Conservation (phyloP, 768 basidiomycete species). For the Hericium rajendrae region DNA sequence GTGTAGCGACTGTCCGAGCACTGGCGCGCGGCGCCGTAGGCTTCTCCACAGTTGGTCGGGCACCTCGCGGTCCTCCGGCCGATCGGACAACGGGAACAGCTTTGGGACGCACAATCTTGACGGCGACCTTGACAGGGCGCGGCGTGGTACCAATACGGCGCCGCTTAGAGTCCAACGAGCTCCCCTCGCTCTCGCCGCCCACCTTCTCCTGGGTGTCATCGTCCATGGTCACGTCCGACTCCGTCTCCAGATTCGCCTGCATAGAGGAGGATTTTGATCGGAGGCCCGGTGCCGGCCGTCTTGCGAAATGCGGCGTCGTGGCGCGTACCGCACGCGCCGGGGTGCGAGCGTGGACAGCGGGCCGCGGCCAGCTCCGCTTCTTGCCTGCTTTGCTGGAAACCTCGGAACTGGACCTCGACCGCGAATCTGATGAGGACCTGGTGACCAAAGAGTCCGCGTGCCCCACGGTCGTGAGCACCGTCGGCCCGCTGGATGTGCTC, state of each 20-base stretch:
- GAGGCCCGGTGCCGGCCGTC: constrained; percentile 1
- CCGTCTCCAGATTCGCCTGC: constrained; percentile 1
- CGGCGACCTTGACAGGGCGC: not conserved
- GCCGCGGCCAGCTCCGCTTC: constrained; percentile 18
- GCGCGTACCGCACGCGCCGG: constrained; percentile 1
- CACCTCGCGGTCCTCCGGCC: too few species aligned
- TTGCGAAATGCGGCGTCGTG: constrained; percentile 1
- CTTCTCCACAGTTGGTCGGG: not conserved
- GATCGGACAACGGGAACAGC: too few species aligned
- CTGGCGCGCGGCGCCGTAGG: not conserved
- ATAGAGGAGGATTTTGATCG: constrained; percentile 2
- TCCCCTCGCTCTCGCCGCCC: not conserved
- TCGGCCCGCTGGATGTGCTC: constrained; percentile 16
- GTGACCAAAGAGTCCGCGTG: constrained; percentile 22
- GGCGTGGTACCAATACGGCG: constrained; percentile 5
- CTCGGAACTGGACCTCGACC: constrained; percentile 12
- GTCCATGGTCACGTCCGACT: constrained; percentile 12
- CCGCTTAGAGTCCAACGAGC: constrained; percentile 6
- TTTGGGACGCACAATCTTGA: too few species aligned
- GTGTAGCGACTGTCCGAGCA: not conserved
- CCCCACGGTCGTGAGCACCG: constrained; percentile 22
- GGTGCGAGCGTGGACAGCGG: constrained; percentile 4
- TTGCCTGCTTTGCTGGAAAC: constrained; percentile 15
- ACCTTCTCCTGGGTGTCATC: constrained; percentile 2
- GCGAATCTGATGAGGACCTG: constrained; percentile 18